These are phyloP conservation scores for Oryza nivara DNA, from an alignment of 176 grass and related monocot species.

Conservation along the genomic window DNA sequence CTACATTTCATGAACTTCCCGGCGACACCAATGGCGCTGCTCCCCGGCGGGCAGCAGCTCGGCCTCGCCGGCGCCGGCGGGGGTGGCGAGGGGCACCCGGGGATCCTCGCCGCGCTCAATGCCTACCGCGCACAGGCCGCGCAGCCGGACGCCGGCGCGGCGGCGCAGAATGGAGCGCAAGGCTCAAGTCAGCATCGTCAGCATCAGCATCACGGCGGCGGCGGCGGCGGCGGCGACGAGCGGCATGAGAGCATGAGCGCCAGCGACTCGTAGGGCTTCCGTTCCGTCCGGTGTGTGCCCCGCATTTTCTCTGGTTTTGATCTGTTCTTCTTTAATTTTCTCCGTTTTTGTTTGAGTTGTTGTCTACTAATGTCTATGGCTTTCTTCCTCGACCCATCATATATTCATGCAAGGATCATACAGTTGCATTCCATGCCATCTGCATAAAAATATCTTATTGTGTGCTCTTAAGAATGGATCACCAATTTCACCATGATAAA, in stretches of 20 bases:
- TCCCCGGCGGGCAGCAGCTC: constrained; percentile 48
- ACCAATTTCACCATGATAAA: neutral
- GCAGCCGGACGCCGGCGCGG: constrained; percentile 43
- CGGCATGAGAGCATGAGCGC: constrained; percentile 74
- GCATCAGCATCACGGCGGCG: constrained; percentile 23
- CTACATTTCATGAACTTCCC: constrained; percentile 69
- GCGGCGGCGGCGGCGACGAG: constrained; percentile 27
- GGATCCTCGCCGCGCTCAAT: constrained; percentile 55
- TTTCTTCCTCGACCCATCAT: neutral
- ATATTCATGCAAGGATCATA: constrained; percentile 36
- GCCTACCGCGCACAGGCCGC: constrained; percentile 61
- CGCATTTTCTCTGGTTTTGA: constrained; percentile 13
- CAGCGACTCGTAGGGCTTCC: constrained; percentile 70
- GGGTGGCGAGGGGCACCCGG: constrained; percentile 42
- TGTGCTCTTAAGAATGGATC: neutral
- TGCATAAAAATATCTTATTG: neutral
- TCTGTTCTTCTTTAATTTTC: constrained; percentile 41
- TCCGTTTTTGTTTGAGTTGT: constrained; percentile 35
- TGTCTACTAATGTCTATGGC: neutral
- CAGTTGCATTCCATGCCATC: constrained; percentile 22
- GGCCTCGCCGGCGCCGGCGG: constrained; percentile 32
- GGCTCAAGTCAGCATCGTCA: neutral
- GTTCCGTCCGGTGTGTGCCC: constrained; percentile 26
- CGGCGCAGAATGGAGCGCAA: constrained; percentile 40
- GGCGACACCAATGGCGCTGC: constrained; percentile 46